Base-by-base conservation (phyloP, 768 basidiomycete species). In the Exidia glandulosa region DNA sequence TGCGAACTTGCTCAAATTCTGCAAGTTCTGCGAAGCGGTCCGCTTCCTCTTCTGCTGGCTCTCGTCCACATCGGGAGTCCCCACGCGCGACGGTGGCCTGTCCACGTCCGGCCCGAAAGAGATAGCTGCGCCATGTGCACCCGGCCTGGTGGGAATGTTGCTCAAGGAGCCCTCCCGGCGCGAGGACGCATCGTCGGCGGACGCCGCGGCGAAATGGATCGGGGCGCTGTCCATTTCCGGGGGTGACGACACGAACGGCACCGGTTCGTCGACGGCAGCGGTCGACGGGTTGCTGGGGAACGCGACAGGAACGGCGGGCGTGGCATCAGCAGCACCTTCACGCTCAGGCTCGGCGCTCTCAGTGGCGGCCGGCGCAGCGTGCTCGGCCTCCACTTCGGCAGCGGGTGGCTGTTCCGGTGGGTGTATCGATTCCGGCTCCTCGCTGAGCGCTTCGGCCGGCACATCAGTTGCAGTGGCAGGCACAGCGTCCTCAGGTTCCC, bases 1-100 rank as follows among this genome's bases (percentile, higher is more conserved):
- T 16, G 88, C 90, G 36, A 92, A 68, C 19, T 88, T 80, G 69
- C 90, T 88, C 77, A 93, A 88, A 66, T 91, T 91, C 69, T 93
- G 90, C 31, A 87, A 88, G 66, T 91, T 91, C 69, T 93, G 90
- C 30, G 88, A 87, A 9, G 88, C 85, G 60, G 88, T 89, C 23
- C 88, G 81, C 68, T 86, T 88, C 62, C 88, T 78, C 75, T 89
- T 90, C 33, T 82, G 82, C 66, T 88, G 41, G 41, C 41, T 88
- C n/a, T 79, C 68, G 2, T 87, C 87, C 1, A 78, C 78, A 66
- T 90, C 87, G 4, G 89, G 87, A 6, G 87, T 83, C n/a, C 81
- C 83, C 32, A 88, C 83, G 10, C 64, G 52, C 2, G 81, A 76
- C n/a, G 86, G 85, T 3, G 83, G 78, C 45, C 77, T 61, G 32